Percentiles rank a stretch among this genome's conserved stretches.
These are phyloP conservation scores for Fusarium staphyleae DNA, from an alignment of 2,329 filamentous ascomycete species.

Conservation along the genomic window DNA sequence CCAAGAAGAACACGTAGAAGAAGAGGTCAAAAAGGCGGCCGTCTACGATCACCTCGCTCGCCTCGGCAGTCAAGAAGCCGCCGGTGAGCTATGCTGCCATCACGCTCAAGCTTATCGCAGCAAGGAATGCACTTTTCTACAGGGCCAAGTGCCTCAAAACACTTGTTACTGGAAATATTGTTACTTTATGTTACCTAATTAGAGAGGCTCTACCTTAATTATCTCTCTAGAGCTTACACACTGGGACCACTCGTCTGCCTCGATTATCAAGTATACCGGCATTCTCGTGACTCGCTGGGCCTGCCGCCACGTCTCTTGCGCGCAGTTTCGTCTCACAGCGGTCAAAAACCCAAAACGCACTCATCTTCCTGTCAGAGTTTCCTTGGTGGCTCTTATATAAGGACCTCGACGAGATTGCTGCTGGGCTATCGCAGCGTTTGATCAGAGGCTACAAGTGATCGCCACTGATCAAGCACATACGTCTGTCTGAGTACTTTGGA, in stretches of 20 bases:
- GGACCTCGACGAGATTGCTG: conserved; percentile 1
- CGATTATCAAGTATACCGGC: conserved; percentile 23
- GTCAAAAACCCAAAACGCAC: not conserved
- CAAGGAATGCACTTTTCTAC: conserved; percentile 15
- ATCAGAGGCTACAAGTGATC: conserved; percentile 5
- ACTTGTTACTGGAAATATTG: conserved; percentile 16
- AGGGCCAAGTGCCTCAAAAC: conserved; percentile 19
- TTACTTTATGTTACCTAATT: conserved; percentile 23
- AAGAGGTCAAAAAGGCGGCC: too few species aligned
- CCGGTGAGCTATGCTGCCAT: conserved; percentile 9
- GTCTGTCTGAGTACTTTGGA: conserved; percentile 25
- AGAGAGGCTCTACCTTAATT: conserved; percentile 8
- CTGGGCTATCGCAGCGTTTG: too few species aligned
- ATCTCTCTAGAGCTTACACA: not conserved
- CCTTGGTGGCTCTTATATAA: conserved; percentile 25
- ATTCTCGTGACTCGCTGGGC: not conserved
- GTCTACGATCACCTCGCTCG: too few species aligned
- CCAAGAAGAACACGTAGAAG: too few species aligned
- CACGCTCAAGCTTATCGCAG: conserved; percentile 17
- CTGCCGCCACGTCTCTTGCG: conserved; percentile 22
- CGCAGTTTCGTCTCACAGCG: conserved; percentile 17
- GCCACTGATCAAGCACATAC: conserved; percentile 17
- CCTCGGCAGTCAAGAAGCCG: not conserved
- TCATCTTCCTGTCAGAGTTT: conserved; percentile 20
- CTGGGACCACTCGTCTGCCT: conserved; percentile 9